phyloP scores from a whole-genome alignment of 768 basidiomycete genomes.

The Amanita rimosa region DNA sequence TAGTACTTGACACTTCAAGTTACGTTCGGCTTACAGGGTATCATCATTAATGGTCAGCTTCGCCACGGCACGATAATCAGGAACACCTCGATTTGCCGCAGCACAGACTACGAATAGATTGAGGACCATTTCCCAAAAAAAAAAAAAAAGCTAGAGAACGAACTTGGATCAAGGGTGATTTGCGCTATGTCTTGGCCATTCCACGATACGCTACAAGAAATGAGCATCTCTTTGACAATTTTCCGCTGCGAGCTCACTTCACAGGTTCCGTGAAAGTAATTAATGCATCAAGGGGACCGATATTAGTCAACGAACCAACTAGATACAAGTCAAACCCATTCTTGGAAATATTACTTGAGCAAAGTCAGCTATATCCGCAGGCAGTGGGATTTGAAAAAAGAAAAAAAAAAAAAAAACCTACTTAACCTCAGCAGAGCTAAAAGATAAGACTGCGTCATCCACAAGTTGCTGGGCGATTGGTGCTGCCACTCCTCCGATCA shows the following conservation, averaged over 20 bases:
- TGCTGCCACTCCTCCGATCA: conserved; percentile 62
- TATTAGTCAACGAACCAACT: conserved; percentile 45
- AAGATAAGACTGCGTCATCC: conserved; percentile 39
- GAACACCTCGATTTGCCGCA: conserved; percentile 55
- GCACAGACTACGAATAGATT: conserved; percentile 40
- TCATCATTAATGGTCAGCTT: conserved; percentile 45
- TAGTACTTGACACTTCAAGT: background rate
- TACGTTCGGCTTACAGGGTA: conserved; percentile 24
- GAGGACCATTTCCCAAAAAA: background rate
- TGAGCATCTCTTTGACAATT: background rate
- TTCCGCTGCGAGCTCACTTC: conserved; percentile 24
- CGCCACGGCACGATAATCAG: conserved; percentile 43
- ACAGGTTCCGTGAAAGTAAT: conserved; percentile 59
- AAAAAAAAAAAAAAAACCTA: too few species aligned
- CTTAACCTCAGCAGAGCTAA: conserved; percentile 50
- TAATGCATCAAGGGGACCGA: conserved; percentile 58
- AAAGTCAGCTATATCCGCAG: background rate
- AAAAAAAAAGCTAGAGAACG: conserved; percentile 8
- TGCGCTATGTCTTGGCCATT: conserved; percentile 51
- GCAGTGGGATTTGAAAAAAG: background rate
- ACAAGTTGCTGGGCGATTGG: conserved; percentile 59
- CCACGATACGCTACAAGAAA: conserved; percentile 41
- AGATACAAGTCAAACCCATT: conserved; percentile 54
- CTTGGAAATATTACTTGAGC: conserved; percentile 37
- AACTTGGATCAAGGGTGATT: conserved; percentile 51